Percentiles rank a stretch among this genome's conserved stretches.
phyloP scores from a whole-genome alignment of 192 early-diverging fungal genomes.

The Coemansia asiatica region DNA sequence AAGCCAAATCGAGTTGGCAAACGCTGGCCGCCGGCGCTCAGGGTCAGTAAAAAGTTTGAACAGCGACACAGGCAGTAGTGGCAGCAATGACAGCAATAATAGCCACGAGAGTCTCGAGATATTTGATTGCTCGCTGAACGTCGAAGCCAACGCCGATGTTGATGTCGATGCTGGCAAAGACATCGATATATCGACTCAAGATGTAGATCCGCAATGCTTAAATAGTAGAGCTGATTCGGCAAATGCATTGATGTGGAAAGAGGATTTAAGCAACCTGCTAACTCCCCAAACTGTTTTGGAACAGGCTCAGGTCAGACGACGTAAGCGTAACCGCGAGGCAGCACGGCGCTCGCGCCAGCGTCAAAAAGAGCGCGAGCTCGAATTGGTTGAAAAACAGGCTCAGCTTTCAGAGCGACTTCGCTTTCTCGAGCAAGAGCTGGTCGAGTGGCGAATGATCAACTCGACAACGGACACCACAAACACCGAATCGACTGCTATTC shows the following conservation, averaged over 20 bases:
- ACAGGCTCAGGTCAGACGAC: constrained; percentile 33
- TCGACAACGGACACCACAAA: neutral
- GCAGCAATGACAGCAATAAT: constrained; percentile 15
- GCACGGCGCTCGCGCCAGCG: constrained; percentile 46
- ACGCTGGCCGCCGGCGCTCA: constrained; percentile 1
- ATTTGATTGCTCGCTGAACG: neutral
- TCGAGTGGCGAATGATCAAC: constrained; percentile 44
- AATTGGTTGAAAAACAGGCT: constrained; percentile 29
- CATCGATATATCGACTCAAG: neutral
- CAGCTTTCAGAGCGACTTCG: constrained; percentile 21
- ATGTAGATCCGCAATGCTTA: neutral
- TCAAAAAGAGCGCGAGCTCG: constrained; percentile 35
- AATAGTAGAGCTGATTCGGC: neutral
- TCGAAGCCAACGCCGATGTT: no score
- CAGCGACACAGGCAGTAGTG: constrained; percentile 10
- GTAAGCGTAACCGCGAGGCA: constrained; percentile 46
- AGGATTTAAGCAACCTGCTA: constrained; percentile 35
- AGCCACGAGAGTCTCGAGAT: neutral
- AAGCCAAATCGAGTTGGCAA: neutral
- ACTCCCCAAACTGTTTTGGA: constrained; percentile 38
- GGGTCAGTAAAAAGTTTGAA: neutral
- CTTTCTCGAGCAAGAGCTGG: constrained; percentile 30
- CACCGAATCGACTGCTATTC: constrained; percentile 9
- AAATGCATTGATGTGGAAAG: constrained; percentile 20
- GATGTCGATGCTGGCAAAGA: neutral